phyloP scores from a whole-genome alignment of 257 asterid genomes.

The Ilex aquifolium region DNA sequence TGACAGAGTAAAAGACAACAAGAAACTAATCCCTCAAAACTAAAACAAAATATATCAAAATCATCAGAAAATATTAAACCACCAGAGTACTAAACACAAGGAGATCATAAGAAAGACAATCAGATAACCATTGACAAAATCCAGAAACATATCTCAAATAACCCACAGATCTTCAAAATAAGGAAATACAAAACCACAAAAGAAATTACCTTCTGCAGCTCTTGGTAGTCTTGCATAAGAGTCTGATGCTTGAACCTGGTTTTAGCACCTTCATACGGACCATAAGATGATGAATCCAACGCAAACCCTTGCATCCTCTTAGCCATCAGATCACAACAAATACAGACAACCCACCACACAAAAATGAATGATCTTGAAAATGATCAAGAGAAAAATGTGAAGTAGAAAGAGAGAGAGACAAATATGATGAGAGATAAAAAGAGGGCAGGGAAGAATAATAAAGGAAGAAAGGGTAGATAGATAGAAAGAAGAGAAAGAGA shows the following conservation, averaged over 20 bases:
- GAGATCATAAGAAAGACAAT: no score
- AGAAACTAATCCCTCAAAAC: no score
- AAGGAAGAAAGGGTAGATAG: slow-evolving; percentile 8
- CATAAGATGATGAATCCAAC: slow-evolving; percentile 23
- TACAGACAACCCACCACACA: slow-evolving; percentile 2
- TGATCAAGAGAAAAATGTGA: slow-evolving; percentile 19
- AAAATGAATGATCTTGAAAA: slow-evolving; percentile 24
- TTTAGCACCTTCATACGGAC: slow-evolving; percentile 36
- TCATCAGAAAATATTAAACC: no score
- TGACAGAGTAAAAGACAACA: no score
- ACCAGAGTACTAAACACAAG: no score
- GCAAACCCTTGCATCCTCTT: slow-evolving; percentile 51
- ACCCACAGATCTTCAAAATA: slow-evolving; percentile 22
- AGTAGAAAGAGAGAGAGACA: slow-evolving; percentile 25
- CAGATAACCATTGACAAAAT: background rate
- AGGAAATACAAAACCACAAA: background rate
- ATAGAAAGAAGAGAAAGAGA: slow-evolving; percentile 16
- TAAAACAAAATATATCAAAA: no score
- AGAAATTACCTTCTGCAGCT: slow-evolving; percentile 54
- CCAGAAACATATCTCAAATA: slow-evolving; percentile 15
- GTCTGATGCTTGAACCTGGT: slow-evolving; percentile 44
- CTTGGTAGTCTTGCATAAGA: slow-evolving; percentile 66
- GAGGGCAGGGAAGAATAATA: background rate
- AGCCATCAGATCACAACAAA: slow-evolving; percentile 57
- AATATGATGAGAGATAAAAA: slow-evolving; percentile 16